These are phyloP conservation scores for Penicillium subrubescens DNA, from an alignment of 495 filamentous ascomycete genomes.

Conservation along the genomic window DNA sequence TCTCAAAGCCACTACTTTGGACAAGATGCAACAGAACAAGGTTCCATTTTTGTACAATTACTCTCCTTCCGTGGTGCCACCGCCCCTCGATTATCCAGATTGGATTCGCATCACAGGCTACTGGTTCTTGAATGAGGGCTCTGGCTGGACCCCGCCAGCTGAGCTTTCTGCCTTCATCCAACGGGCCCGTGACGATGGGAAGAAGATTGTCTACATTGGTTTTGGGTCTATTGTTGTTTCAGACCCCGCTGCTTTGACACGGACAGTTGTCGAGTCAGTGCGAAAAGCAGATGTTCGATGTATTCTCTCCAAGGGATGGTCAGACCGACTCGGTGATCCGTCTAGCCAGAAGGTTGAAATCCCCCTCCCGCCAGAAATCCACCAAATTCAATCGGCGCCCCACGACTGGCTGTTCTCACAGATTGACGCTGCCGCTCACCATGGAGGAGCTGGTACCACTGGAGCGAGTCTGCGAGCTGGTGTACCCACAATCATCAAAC, in stretches of 20 bases:
- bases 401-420: constrained; percentile 97
- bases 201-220: constrained; percentile 95
- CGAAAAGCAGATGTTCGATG: constrained; percentile 91
- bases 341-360: constrained; percentile 64
- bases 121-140: constrained; percentile 90
- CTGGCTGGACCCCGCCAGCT: constrained; percentile 70
- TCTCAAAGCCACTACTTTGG: constrained; percentile 76
- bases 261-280: constrained; percentile 87
- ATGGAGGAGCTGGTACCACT: constrained; percentile 93
- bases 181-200: constrained; percentile 74
- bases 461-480: constrained; percentile 92
- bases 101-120: constrained; percentile 98
- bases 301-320: constrained; percentile 98
- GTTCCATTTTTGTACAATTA: constrained; percentile 98
- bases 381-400: constrained; percentile 85
- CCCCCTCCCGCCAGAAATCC: constrained; percentile 75
- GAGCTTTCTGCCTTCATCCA: constrained; percentile 81
- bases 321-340: constrained; percentile 74
- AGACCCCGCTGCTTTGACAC: constrained; percentile 83
- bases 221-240: constrained; percentile 97
- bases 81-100: constrained; percentile 93
- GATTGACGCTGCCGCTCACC: constrained; percentile 92
- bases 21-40: constrained; percentile 94
- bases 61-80: constrained; percentile 86
- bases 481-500: constrained; percentile 91